Base-by-base conservation (phyloP, 306 rosid species). In the Corylus americana region DNA sequence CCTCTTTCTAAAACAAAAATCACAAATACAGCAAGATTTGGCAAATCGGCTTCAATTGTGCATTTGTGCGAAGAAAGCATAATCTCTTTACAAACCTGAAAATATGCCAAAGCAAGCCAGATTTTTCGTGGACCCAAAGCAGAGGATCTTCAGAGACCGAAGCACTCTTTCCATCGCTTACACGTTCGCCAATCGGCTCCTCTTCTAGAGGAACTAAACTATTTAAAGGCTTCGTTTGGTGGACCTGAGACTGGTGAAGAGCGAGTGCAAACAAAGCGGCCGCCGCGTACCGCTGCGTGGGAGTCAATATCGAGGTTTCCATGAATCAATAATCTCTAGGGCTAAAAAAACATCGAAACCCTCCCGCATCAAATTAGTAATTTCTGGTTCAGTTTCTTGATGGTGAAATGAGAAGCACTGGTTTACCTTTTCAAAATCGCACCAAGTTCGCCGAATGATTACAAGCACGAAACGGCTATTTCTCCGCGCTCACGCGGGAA, bases 401-500 rank as follows among this genome's bases (percentile, higher is more conserved):
- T 42, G 45, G 45, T 42, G 45, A 42, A 42, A 42, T 42, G 45
- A 42, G 45, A 42, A 42, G 45, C 45, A 42, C 8, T 42, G 57
- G 25, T 74, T 47, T 67, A 73, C 79, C 71, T 57, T 54, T 85
- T 83, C 78, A 77, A 75, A 74, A 7, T 59, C 48, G 84, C 85
- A 47, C 77, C 76, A 55, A 18, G 67, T 47, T 75, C 58, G 76
- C 74, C 83, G 78, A 73, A 68, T 14, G 55, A 69, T 49, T 66
- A 59, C n/a, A 62, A 13, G 31, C 29, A 78, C 25, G 55, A 74
- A 49, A 61, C 55, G 51, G 77, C 76, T 74, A 55, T 79, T 75
- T 87, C 64, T 80, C 6, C 18, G 73, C 73, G 83, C 72, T 55
- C 66, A 2, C 80, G 84, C 76, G 81, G 72, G 78, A 80, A 83